Base-by-base conservation (phyloP, 192 early-diverging fungal genomes). In the Piromyces sp. region DNA sequence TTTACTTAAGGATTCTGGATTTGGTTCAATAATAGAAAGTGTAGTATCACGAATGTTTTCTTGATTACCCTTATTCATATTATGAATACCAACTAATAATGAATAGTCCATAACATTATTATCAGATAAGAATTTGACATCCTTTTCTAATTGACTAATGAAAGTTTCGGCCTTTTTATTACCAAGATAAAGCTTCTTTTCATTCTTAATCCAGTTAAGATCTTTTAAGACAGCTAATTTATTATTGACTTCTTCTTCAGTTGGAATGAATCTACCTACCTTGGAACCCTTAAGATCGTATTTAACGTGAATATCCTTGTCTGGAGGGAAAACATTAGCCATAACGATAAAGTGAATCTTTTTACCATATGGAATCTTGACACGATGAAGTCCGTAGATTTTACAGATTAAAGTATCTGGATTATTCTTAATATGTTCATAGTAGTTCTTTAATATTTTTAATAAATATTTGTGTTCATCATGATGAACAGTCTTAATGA, bases 291-390 rank as follows among this genome's bases (percentile, higher is more conserved):
- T 99, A 78, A 99, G 87, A 85, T 99, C 98, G 83, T 94, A 99
- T 68, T 92, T 94, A 84, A 95, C 94, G 83, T 98, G 96, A 33
- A 99, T 96, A 88, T 99, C 96, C 85, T 95, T 92, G 89, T 97
- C 96, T 15, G 95, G 90, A 26, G 98, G 97, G 84, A 98, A 96
- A 16, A 99, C 94, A 85, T 99, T 99, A 81, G 94, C 95, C 98
- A 99, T 99, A 28, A 99, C 96, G 14, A 99, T 95, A 88, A 99
- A 99, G 87, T 98, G 96, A 79, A 99, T 94, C 86, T 98, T 98
- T 78, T 91, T 88, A 80, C 93, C 93, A 40, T 94, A 95, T 58
- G 96, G 96, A 68, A 97, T 88, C 87, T 98, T 98, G 80, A 98
- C 94, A 79, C 98, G 92, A 84, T 98, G 96, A 78, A 99, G 87